Conservation (phyloP, 2,329 filamentous ascomycete species). For the Xylaria sp. region DNA sequence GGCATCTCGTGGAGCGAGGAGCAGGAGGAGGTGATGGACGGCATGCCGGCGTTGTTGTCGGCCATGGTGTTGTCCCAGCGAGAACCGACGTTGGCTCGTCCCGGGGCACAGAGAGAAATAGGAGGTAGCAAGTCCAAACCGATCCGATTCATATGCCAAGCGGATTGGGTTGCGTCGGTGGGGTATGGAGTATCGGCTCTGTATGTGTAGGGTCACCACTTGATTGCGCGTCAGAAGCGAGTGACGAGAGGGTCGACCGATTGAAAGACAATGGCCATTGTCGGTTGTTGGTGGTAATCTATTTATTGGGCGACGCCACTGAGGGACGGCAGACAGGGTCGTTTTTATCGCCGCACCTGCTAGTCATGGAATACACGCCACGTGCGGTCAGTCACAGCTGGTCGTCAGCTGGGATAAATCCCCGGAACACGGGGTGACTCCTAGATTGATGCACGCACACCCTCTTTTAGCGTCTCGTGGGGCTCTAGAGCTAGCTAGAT, state of each 20-base stretch:
- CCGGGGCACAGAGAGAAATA: neutral
- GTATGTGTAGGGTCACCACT: too few relatives aligned
- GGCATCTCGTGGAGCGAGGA: constrained; percentile 37
- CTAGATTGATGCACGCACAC: neutral
- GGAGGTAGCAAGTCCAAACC: neutral
- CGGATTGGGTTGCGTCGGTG: neutral
- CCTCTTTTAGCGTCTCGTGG: neutral
- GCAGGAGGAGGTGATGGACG: constrained; percentile 24
- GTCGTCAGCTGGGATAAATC: neutral
- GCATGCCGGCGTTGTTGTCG: constrained; percentile 1
- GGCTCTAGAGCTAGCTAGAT: neutral
- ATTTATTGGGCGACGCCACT: neutral
- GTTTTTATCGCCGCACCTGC: neutral
- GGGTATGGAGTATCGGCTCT: neutral
- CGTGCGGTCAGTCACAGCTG: neutral
- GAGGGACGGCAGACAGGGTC: neutral
- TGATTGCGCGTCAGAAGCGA: neutral
- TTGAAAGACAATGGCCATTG: neutral
- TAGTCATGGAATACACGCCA: neutral
- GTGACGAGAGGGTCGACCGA: neutral
- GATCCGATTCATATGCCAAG: neutral
- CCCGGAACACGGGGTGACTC: neutral
- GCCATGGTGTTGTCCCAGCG: constrained; percentile 7
- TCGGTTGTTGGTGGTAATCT: neutral
- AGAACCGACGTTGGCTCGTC: neutral